phyloP scores from a whole-genome alignment of 768 basidiomycete species.

The Psilocybe azurescens region DNA sequence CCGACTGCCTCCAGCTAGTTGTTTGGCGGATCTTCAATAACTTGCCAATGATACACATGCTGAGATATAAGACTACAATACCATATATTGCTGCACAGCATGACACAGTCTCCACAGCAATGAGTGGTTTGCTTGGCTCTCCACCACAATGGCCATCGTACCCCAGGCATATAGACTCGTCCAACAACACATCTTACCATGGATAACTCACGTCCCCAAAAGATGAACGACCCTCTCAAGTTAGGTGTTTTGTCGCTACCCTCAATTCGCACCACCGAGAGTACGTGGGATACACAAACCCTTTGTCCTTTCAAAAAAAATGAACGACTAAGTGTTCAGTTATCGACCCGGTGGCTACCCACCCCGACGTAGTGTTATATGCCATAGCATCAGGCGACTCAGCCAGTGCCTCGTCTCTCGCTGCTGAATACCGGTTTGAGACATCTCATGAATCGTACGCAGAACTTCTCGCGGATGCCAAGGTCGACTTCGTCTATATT shows the following conservation, averaged over 20 bases:
- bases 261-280: slow-evolving; percentile 27
- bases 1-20: no score
- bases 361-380: slow-evolving; percentile 35
- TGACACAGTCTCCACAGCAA: no score
- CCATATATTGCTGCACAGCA: no score
- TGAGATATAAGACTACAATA: no score
- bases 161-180: slow-evolving; percentile 25
- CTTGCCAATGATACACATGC: no score
- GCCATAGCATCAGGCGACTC: slow-evolving; percentile 35
- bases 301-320: not conserved
- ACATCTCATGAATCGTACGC: slow-evolving; percentile 48
- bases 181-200: slow-evolving; percentile 28
- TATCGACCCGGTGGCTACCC: slow-evolving; percentile 31
- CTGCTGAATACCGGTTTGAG: slow-evolving; percentile 54
- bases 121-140: not conserved
- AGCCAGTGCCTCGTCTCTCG: slow-evolving; percentile 47
- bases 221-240: slow-evolving; percentile 28
- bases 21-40: no score
- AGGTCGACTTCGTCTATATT: slow-evolving; percentile 55
- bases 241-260: slow-evolving; percentile 34
- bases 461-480: slow-evolving; percentile 49
- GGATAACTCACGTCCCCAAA: slow-evolving; percentile 26
- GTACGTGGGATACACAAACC: slow-evolving; percentile 15
- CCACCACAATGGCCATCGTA: slow-evolving; percentile 28
- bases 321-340: slow-evolving; percentile 17